Percentiles rank a stretch among this genome's conserved stretches.
These are phyloP conservation scores for Tuber magnatum DNA, from an alignment of 495 filamentous ascomycete species.

Conservation along the genomic window DNA sequence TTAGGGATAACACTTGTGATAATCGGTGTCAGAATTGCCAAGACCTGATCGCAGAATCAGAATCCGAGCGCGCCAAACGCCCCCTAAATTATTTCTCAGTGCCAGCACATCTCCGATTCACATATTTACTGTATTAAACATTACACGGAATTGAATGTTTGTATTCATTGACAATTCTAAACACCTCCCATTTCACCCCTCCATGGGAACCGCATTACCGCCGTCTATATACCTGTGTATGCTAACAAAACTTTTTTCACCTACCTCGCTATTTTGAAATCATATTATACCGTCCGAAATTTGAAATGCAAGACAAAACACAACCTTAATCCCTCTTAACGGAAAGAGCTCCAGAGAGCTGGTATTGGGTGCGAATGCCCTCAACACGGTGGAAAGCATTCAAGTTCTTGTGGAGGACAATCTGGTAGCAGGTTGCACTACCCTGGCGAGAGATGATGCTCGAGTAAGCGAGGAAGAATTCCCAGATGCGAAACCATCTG, in stretches of 20 bases:
- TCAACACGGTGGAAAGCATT: conserved; percentile 93
- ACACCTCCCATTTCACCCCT: background rate
- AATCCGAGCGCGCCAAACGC: too few relatives aligned
- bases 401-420: conserved; percentile 92
- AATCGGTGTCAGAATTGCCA: too few relatives aligned
- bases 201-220: background rate
- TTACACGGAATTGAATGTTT: background rate
- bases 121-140: background rate
- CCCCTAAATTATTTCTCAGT: too few relatives aligned
- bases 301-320: background rate
- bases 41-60: too few relatives aligned
- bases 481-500: conserved; percentile 98
- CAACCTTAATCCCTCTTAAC: conserved; percentile 24
- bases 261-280: background rate
- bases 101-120: background rate
- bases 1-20: too few relatives aligned
- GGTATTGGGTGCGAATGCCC: conserved; percentile 69
- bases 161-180: background rate
- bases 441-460: conserved; percentile 94
- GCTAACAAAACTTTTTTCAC: background rate
- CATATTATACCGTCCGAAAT: background rate
- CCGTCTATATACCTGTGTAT: background rate
- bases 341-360: conserved; percentile 63
- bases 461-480: conserved; percentile 90
- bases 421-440: conserved; percentile 90